phyloP scores from a whole-genome alignment of 805 yeast genomes.

The Candida adriatica region DNA sequence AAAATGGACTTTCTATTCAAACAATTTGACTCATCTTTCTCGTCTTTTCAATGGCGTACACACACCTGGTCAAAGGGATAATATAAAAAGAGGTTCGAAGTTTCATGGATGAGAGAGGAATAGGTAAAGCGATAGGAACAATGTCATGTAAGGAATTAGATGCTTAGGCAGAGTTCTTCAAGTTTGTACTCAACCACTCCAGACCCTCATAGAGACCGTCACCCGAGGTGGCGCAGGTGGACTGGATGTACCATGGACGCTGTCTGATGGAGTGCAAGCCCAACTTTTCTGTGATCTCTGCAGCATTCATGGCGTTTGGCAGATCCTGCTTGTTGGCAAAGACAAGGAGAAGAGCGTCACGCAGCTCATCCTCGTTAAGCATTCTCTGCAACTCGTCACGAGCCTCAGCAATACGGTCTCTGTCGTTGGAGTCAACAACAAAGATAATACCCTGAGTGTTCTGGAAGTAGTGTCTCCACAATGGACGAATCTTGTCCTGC shows the following conservation, averaged over 20 bases:
- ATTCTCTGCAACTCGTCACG: slow-evolving; percentile 97
- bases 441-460: slow-evolving; percentile 98
- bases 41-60: no score
- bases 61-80: no score
- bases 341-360: slow-evolving; percentile 91
- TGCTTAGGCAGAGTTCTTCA: slow-evolving; percentile 59
- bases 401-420: slow-evolving; percentile 96
- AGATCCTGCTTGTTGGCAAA: slow-evolving; percentile 98
- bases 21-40: no score
- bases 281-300: slow-evolving; percentile 94
- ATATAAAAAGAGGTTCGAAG: no score
- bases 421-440: slow-evolving; percentile 96
- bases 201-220: slow-evolving; percentile 97
- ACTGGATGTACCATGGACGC: slow-evolving; percentile 99
- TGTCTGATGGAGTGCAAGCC: slow-evolving; percentile 96
- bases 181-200: slow-evolving; percentile 91
- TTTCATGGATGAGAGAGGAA: no score
- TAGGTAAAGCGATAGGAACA: no score
- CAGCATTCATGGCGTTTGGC: slow-evolving; percentile 98
- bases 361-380: slow-evolving; percentile 96
- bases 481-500: slow-evolving; percentile 97
- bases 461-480: slow-evolving; percentile 99
- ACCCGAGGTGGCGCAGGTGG: slow-evolving; percentile 99
- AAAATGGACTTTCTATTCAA: no score
- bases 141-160: no score